These are phyloP conservation scores for Vitis hybrid DNA, from an alignment of 177 flowering plant species.

Conservation along the genomic window DNA sequence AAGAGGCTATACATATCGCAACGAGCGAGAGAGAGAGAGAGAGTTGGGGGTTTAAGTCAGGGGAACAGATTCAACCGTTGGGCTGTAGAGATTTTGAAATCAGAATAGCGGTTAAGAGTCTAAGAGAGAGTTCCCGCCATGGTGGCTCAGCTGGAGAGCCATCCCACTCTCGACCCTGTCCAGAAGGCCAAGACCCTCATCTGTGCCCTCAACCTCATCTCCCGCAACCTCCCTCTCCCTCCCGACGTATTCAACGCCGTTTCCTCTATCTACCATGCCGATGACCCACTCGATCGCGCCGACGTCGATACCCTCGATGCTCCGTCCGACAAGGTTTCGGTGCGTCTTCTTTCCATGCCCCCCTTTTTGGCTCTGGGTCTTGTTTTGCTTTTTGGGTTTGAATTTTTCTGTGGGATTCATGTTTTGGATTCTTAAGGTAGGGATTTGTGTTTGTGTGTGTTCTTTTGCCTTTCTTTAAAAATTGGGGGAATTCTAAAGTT, in stretches of 20 bases:
- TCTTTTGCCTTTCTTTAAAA: background rate
- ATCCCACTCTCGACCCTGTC: conserved; percentile 23
- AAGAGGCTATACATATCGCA: background rate
- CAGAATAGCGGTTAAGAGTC: conserved; percentile 24
- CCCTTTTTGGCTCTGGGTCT: conserved; percentile 5
- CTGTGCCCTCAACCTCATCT: conserved; percentile 78
- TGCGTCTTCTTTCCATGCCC: background rate
- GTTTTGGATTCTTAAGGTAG: background rate
- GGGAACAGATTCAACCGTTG: conserved; percentile 10
- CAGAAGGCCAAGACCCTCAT: conserved; percentile 64
- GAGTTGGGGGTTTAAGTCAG: conserved; percentile 4
- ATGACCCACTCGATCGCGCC: background rate
- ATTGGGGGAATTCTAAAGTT: background rate
- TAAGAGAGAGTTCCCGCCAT: conserved; percentile 44
- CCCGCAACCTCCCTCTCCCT: conserved; percentile 87
- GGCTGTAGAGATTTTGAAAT: background rate
- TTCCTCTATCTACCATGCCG: conserved; percentile 51
- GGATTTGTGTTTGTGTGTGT: background rate
- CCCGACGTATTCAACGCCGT: conserved; percentile 60
- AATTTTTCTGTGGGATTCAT: background rate
- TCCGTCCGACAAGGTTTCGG: conserved; percentile 18
- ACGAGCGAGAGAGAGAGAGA: conserved; percentile 2
- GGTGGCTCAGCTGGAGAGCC: conserved; percentile 42
- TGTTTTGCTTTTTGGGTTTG: background rate
- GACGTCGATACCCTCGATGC: conserved; percentile 8